Base-by-base conservation (phyloP, 805 yeast genomes). In the Ogataea thermomethanolica region DNA sequence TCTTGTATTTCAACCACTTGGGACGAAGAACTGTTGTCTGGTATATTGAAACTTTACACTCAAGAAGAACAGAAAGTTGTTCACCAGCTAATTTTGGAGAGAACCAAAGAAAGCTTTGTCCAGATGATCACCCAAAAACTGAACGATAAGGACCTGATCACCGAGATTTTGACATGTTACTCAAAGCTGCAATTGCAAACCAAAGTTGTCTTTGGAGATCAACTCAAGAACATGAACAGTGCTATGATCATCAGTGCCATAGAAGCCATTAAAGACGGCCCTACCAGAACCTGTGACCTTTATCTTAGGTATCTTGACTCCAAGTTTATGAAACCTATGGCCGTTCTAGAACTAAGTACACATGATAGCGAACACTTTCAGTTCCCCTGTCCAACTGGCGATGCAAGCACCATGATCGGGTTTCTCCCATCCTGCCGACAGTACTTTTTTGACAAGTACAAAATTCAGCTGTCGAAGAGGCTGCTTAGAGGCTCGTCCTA, bases 361-460 rank as follows among this genome's bases (percentile, higher is more conserved):
- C 14, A 12, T 7, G 11, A 20, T 10, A 15, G 8, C 8, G 15
- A 20, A 25, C 31, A 28, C 15, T 29, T 29, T 7, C 20, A 21
- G 25, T 13, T 7, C 9, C n/a, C 21, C 22, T 26, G 29, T 15
- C 35, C 32, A 10, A 15, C 21, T 8, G 14, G n/a, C 15, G 15
- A 24, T 12, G 17, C 27, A 15, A 23, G 33, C 12, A 20, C 46
- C 3, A 36, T 40, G 12, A 36, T 52, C 20, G 39, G 44, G 1
- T 43, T 53, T 43, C 34, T 51, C 11, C 51, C 55, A 3, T 48
- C 46, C 6, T 43, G 36, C n/a, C 39, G 55, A 21, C 45, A 43
- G 15, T 41, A 51, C 10, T 51, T 53, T 21, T 51, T 53, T 36
- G 51, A 53, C 17, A 49, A 41, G 29, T 53, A 49, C 35, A 49